A percentile compares a stretch with the other conserved stretches of the same genome.
These are phyloP conservation scores for Tylopilus balloui DNA, from an alignment of 768 basidiomycete genomes.

Conservation along the genomic window DNA sequence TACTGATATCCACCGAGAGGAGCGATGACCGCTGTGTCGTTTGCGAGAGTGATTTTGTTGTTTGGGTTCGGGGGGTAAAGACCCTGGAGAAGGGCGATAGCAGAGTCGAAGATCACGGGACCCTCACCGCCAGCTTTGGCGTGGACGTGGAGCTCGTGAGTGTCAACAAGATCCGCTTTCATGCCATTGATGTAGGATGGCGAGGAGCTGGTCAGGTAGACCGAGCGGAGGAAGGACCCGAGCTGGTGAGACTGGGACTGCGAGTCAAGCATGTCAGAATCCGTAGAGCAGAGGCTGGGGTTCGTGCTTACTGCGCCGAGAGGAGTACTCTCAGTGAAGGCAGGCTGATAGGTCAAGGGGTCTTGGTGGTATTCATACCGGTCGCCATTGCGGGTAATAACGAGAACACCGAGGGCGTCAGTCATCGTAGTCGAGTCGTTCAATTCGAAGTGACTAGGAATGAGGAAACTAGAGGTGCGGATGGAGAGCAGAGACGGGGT, in stretches of 20 bases:
- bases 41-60: conserved; percentile 74
- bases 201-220: conserved; percentile 64
- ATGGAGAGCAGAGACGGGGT: conserved; percentile 9
- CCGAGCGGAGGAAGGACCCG: conserved; percentile 55
- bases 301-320: conserved; percentile 57
- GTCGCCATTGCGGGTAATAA: conserved; percentile 78
- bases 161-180: conserved; percentile 64
- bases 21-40: conserved; percentile 64
- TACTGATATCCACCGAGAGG: conserved; percentile 86
- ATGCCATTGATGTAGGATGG: conserved; percentile 66
- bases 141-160: conserved; percentile 66
- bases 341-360: conserved; percentile 59
- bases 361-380: conserved; percentile 66
- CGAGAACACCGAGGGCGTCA: conserved; percentile 71
- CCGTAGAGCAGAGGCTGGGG: not conserved
- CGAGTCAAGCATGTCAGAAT: not conserved
- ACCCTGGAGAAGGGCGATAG: conserved; percentile 80
- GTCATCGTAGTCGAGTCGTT: conserved; percentile 24
- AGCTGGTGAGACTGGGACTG: conserved; percentile 68
- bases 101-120: conserved; percentile 81
- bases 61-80: conserved; percentile 76
- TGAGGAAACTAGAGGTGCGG: conserved; percentile 17
- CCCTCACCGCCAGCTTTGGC: conserved; percentile 86
- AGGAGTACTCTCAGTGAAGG: conserved; percentile 66
- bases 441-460: conserved; percentile 13